Base-by-base conservation (phyloP, 352 stramenopile species). In the Saprolegnia diclina region DNA sequence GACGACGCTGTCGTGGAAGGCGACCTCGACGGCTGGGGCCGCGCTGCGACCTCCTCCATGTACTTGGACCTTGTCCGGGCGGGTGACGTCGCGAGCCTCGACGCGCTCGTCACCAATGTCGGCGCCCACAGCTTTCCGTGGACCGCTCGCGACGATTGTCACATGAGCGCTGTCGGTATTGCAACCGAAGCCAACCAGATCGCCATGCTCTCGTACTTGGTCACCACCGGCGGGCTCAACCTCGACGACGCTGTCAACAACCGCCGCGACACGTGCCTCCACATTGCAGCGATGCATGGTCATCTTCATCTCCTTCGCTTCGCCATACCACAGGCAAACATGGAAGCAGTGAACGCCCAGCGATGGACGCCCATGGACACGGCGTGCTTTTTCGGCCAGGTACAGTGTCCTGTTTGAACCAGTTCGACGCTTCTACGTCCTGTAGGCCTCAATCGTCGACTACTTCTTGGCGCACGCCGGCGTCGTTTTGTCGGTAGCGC, bases 251-350 rank as follows among this genome's bases (percentile, higher is more conserved):
- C 4, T 19, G 38, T 48, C 37, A 66, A 22, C 57, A 55, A 55
- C 24, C 57, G 26, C 18, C 57, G 57, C 11, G 57, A 66, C 26
- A 66, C 57, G 44, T 55, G 57, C 40, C 26, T 66, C 1, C 57
- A 66, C 21, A 19, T 66, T 5, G 57, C 57, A 18, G 57, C 42
- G 9, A 50, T n/a, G 37, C 35, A 66, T 19, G 57, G 57, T 14
- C 57, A 66, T 40, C n/a, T 55, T 5, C 7, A 37, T 6, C 22
- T 66, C 22, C 37, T 66, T 3, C 37, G 22, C 14, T 54, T 24
- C 18, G 21, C 55, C 22, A 11, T 16, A 14, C 35, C 38, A 21
- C 57, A 24, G 7, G 14, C 22, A 3, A 22, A 22, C 9, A 26
- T 18, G 4, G 9, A 10, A 7, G 57, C 57, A 5, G 2, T 16